Conservation (phyloP, 2,329 filamentous ascomycete species). For the Aspergillus cejpii region DNA sequence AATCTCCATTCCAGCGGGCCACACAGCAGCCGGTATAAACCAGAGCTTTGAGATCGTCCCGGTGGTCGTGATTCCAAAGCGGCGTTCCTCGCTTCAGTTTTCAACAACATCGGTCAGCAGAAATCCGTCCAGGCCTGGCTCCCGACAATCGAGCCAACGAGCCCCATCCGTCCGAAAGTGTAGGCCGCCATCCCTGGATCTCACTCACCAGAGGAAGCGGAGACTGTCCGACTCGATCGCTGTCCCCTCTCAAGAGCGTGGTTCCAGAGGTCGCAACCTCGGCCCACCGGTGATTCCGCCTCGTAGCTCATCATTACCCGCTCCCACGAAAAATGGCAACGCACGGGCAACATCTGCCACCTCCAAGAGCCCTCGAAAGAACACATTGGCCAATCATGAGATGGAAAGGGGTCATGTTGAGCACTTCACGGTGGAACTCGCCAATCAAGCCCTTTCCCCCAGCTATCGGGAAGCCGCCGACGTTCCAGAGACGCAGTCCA, state of each 20-base stretch:
- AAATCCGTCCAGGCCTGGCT: constrained; percentile 34
- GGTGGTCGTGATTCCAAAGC: constrained; percentile 45
- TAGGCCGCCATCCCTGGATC: constrained; percentile 28
- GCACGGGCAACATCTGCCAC: constrained; percentile 43
- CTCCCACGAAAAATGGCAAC: constrained; percentile 41
- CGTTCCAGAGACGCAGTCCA: constrained; percentile 33
- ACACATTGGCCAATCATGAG: constrained; percentile 26
- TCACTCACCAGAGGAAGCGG: constrained; percentile 30
- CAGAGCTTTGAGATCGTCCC: constrained; percentile 39
- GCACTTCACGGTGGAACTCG: constrained; percentile 18
- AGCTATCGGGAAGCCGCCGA: constrained; percentile 17
- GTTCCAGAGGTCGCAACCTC: constrained; percentile 25
- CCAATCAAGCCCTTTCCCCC: constrained; percentile 16
- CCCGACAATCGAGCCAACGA: constrained; percentile 34
- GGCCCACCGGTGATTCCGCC: constrained; percentile 33
- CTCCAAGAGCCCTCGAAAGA: constrained; percentile 37
- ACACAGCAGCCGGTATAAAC: constrained; percentile 25
- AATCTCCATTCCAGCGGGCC: constrained; percentile 32
- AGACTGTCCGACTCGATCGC: constrained; percentile 39
- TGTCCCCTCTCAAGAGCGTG: constrained; percentile 19
- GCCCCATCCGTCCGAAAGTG: constrained; percentile 34
- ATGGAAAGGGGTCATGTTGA: constrained; percentile 17
- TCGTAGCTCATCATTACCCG: constrained; percentile 43
- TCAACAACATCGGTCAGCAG: constrained; percentile 33
- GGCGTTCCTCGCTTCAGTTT: constrained; percentile 41